Base-by-base conservation (phyloP, 768 basidiomycete species). In the Pisolithus sp. region DNA sequence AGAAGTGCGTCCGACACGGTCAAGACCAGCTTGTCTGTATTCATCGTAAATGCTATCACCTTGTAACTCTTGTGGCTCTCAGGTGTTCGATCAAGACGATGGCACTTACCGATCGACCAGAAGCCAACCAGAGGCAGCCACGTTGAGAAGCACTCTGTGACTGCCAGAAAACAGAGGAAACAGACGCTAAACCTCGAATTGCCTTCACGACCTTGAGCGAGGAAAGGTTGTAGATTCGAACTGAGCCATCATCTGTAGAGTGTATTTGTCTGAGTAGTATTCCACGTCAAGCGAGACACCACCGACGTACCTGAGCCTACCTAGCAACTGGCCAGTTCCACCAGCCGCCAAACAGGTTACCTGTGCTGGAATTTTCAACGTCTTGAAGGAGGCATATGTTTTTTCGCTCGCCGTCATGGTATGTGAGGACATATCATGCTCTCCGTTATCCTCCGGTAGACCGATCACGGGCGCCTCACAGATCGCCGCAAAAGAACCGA, bases 171-270 rank as follows among this genome's bases (percentile, higher is more conserved):
- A 89, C 70, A 0, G 85, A 89, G 0, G 86, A 82, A 21, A 91
- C 69, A 55, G 87, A 85, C 4, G 63, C 75, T 7, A 84, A 65
- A 6, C 77, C 78, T 58, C 78, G 74, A 46, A 88, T 69, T 3
- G 85, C 88, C 61, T 80, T 85, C 28, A 76, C 56, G 7, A 86
- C 83, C 59, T 78, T 85, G 58, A 73, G 71, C 2, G 80, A 74
- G 3, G 81, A 78, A 5, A 81, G 67, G 57, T 77, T 71, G 57
- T 89, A 91, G 17, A 85, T 68, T 21, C 88, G 78, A 42, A 89
- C 66, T 39, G 78, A 76, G 5, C 88, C 88, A 62, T 91, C 86
- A 54, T 79, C 86, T 85, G 59, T 18, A 12, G 9, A 43, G 17
- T 34, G 34, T 41, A 28, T 38, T 43, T 13, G 15, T 20, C 13